A percentile compares a stretch with the other conserved stretches of the same genome.
Conservation (phyloP, 495 filamentous ascomycete genomes). For the Chaetomium cochliodes region DNA sequence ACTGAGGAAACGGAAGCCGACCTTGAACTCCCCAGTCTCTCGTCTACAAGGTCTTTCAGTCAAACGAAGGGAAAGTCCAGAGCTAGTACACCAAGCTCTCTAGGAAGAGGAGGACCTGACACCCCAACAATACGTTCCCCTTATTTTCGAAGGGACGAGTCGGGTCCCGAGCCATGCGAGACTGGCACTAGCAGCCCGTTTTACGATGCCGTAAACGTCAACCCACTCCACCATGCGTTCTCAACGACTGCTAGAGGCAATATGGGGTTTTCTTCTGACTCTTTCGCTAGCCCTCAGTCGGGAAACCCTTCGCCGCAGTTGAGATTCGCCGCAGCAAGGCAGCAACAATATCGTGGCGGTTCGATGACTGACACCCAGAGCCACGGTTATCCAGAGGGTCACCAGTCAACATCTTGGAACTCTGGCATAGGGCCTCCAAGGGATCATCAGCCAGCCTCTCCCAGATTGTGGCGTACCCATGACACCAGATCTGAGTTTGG, state of each 20-base stretch:
- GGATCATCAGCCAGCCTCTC: not conserved
- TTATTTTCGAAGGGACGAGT: not conserved
- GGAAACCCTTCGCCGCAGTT: not conserved
- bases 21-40: not conserved
- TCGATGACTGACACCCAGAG: not conserved
- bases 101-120: not conserved
- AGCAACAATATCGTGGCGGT: not conserved
- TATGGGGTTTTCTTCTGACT: not conserved
- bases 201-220: not conserved
- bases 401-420: no score
- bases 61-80: no score
- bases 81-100: constrained; percentile 1
- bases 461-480: no score
- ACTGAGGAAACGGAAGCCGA: not conserved
- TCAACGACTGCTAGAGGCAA: not conserved
- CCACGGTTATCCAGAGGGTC: not conserved
- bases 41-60: not conserved
- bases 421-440: not conserved
- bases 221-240: no score
- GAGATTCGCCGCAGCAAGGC: no score
- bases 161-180: not conserved
- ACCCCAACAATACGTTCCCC: not conserved
- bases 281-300: not conserved
- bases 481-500: not conserved
- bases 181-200: not conserved